phyloP scores from a whole-genome alignment of 306 rosid genomes.

The Prunus mongolica region DNA sequence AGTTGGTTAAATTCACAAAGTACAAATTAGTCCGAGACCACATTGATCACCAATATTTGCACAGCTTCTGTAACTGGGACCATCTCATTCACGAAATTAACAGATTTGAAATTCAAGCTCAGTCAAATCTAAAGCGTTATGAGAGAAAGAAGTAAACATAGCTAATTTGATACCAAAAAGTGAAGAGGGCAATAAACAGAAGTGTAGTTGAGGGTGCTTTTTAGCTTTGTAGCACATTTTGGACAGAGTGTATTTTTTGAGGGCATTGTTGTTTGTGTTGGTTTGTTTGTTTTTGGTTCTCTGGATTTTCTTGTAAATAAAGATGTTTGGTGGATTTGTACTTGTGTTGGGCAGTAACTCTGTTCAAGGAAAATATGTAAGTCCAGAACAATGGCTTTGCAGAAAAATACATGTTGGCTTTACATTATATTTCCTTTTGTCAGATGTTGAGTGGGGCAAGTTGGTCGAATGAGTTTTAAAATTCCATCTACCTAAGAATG shows the following conservation, averaged over 20 bases:
- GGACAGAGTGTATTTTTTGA: conserved; percentile 27
- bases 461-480: not conserved
- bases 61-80: not conserved
- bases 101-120: not conserved
- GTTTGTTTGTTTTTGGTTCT: conserved; percentile 38
- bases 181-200: not conserved
- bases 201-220: conserved; percentile 1
- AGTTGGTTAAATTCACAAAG: conserved; percentile 62
- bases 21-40: conserved; percentile 21
- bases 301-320: conserved; percentile 43
- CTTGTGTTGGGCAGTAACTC: not conserved
- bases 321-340: conserved; percentile 18
- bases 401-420: not conserved
- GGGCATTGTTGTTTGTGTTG: conserved; percentile 18
- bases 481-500: not conserved
- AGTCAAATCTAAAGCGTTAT: not conserved
- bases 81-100: not conserved
- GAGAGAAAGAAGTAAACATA: too few species aligned
- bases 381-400: not conserved
- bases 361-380: not conserved
- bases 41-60: conserved; percentile 8
- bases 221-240: conserved; percentile 23
- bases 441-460: not conserved
- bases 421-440: not conserved
- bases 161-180: not conserved